A percentile compares a stretch with the other conserved stretches of the same genome.
phyloP scores from a whole-genome alignment of 2,329 filamentous ascomycete species.

The Aspergillus brasiliensis region DNA sequence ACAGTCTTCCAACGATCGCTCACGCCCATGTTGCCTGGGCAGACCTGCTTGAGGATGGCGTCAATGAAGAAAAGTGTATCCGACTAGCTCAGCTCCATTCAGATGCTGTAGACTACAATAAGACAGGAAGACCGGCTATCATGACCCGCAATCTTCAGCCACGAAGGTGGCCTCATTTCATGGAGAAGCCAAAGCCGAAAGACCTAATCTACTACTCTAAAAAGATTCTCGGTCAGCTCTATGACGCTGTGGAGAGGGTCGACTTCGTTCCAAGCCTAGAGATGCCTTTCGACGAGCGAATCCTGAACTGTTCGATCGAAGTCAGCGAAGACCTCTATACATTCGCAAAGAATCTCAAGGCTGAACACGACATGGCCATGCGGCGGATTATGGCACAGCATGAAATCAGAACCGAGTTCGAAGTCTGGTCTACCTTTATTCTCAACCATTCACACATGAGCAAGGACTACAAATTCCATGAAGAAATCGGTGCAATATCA shows the following conservation, averaged over 20 bases:
- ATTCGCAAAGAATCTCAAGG: conserved; percentile 68
- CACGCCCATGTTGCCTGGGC: conserved; percentile 77
- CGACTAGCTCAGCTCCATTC: conserved; percentile 81
- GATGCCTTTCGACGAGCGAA: conserved; percentile 72
- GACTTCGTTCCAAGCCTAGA: conserved; percentile 74
- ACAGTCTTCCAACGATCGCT: conserved; percentile 78
- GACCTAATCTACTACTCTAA: conserved; percentile 64
- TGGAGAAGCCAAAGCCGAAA: conserved; percentile 64
- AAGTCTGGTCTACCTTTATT: conserved; percentile 86
- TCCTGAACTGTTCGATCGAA: conserved; percentile 63
- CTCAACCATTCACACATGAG: conserved; percentile 71
- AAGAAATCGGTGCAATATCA: conserved; percentile 74
- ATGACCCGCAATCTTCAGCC: conserved; percentile 66
- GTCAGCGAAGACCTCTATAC: conserved; percentile 58
- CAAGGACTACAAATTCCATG: conserved; percentile 82
- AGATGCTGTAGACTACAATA: conserved; percentile 89
- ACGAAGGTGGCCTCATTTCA: conserved; percentile 77
- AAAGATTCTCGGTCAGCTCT: conserved; percentile 77
- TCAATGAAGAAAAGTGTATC: conserved; percentile 70
- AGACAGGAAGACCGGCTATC: conserved; percentile 77
- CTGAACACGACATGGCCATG: conserved; percentile 74
- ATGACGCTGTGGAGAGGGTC: conserved; percentile 70
- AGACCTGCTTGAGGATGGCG: conserved; percentile 64
- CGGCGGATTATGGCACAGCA: conserved; percentile 82
- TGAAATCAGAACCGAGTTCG: conserved; percentile 83